Evolutionary conservation across 2,329 filamentous ascomycete genomes (phyloP).

Genomic region (Botrytis aclada): DNA sequence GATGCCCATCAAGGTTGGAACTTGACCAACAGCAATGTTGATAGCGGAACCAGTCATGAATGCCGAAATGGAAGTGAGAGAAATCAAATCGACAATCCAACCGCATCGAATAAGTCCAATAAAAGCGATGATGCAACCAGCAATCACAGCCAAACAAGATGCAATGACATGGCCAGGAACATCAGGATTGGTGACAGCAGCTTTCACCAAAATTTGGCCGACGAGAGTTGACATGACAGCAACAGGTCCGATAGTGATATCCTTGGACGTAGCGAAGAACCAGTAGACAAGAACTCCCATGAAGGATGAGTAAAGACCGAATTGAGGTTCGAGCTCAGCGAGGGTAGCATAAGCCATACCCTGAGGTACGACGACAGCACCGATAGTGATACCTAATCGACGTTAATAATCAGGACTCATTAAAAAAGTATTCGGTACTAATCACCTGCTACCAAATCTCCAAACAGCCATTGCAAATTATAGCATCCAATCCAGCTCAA

Average conservation of each 20-base stretch:
- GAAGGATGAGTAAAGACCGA: constrained; percentile 90
- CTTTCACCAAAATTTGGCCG: constrained; percentile 72
- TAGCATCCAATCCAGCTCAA: constrained; percentile 84
- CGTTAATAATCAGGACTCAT: neutral
- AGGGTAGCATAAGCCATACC: constrained; percentile 92
- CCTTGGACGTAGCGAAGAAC: constrained; percentile 97
- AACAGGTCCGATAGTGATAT: constrained; percentile 97
- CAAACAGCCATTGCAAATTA: constrained; percentile 83
- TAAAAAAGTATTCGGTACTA: neutral
- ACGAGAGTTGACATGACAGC: constrained; percentile 92
- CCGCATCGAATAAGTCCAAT: constrained; percentile 78
- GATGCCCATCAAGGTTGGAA: constrained; percentile 81
- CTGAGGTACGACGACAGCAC: constrained; percentile 83
- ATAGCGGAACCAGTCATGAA: constrained; percentile 97
- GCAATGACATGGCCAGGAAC: constrained; percentile 66
- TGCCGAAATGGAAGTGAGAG: constrained; percentile 82
- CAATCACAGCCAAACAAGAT: constrained; percentile 72
- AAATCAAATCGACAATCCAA: constrained; percentile 91
- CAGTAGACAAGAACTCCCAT: constrained; percentile 94
- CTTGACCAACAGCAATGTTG: constrained; percentile 80
- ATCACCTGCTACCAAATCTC: constrained; percentile 84
- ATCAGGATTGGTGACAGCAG: constrained; percentile 54
- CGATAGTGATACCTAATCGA: constrained; percentile 61
- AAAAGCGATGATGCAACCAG: constrained; percentile 71
- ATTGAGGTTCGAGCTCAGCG: constrained; percentile 76